Evolutionary conservation across 73 alveolate species (phyloP).

Genomic region (Paramecium primaurelia): DNA sequence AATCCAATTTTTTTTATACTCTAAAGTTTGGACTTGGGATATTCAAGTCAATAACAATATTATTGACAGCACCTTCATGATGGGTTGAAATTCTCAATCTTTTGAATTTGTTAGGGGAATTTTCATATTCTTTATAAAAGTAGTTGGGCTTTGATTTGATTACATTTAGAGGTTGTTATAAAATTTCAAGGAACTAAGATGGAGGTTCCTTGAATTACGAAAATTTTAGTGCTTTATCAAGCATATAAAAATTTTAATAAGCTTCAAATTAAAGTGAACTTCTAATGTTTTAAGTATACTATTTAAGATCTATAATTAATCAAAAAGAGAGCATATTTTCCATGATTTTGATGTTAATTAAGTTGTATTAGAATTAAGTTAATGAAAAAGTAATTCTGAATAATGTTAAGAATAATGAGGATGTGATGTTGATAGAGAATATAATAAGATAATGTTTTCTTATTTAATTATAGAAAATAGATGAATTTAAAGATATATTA

Average conservation of each 20-base stretch:
- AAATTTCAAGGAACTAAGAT: background rate
- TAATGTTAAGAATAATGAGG: background rate
- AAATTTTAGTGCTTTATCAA: background rate
- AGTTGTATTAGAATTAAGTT: background rate
- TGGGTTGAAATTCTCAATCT: background rate
- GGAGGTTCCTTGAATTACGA: background rate
- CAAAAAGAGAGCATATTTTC: background rate
- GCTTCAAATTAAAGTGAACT: background rate
- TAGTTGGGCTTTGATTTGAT: background rate
- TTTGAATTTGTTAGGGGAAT: background rate
- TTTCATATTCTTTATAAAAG: background rate
- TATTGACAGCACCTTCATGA: background rate
- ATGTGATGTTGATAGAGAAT: background rate
- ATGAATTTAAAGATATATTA: background rate
- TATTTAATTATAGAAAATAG: background rate
- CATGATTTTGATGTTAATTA: background rate
- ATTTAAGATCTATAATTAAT: background rate
- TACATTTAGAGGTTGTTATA: background rate
- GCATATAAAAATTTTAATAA: background rate
- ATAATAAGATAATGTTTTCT: background rate
- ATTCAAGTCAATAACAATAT: background rate
- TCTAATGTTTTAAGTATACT: background rate
- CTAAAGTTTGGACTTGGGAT: constrained; percentile 5
- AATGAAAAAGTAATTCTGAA: background rate
- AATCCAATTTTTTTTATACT: background rate